Evolutionary conservation across 108 stramenopile species (phyloP).

Genomic region (Nitzschia sp.): DNA sequence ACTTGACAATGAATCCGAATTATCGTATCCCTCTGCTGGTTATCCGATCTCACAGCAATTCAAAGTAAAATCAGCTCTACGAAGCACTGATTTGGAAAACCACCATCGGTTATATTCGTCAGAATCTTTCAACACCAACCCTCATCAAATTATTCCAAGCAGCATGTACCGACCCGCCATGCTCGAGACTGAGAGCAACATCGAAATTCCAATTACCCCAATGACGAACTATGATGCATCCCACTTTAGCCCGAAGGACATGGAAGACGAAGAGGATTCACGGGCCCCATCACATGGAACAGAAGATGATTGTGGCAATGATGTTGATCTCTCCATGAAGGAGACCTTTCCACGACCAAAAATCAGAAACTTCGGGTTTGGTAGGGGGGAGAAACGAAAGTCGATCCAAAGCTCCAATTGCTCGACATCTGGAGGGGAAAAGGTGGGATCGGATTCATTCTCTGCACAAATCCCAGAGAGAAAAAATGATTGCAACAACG

Average conservation of each 20-base stretch:
- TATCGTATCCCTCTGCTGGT: background rate
- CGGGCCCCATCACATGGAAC: too few species aligned
- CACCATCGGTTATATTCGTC: background rate
- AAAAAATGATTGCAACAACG: too few species aligned
- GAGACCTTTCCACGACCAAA: too few species aligned
- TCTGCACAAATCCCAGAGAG: too few species aligned
- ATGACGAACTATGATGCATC: slow-evolving; percentile 10
- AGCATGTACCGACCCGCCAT: slow-evolving; percentile 9
- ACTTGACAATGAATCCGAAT: background rate
- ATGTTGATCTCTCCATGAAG: too few species aligned
- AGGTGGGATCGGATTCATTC: too few species aligned
- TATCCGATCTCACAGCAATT: background rate
- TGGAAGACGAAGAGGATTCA: background rate
- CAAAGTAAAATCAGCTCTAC: background rate
- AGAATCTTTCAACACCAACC: background rate
- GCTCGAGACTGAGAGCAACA: slow-evolving; percentile 12
- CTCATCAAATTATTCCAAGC: background rate
- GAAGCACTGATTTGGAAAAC: background rate
- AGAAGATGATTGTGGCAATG: too few species aligned
- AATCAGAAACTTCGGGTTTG: too few species aligned
- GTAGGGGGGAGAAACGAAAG: too few species aligned
- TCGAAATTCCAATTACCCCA: slow-evolving; percentile 18
- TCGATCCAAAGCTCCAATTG: too few species aligned
- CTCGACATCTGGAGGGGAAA: too few species aligned
- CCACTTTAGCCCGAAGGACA: background rate